Evolutionary conservation across 2,329 filamentous ascomycete genomes (phyloP), one percentile per base, ranked within the genome.

Genomic region (Aureobasidium sp.): DNA sequence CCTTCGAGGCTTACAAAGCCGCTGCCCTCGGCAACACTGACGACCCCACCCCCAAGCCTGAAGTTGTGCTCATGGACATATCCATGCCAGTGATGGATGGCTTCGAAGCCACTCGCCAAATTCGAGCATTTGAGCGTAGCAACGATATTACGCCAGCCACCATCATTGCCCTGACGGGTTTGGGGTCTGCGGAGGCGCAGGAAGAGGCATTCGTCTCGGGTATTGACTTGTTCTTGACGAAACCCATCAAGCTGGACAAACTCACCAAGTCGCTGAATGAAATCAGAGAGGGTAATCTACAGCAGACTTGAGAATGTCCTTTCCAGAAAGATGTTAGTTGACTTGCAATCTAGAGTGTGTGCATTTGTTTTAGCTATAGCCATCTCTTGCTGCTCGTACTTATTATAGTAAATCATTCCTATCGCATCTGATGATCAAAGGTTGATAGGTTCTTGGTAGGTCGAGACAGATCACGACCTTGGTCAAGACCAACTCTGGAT

Each of bases 1-100:
- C 78, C 2, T 72, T 81, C 0, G 68, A 77, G 14, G 69, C 69
- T 37, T 76, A 75, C 48, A 73, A 77, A 22, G 53, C 66, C 66
- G 64, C 64, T 2, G 33, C 67, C 42, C 45, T 60, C 19, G 35
- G 57, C 33, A 24, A 37, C 27, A 24, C 33, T 24, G 14, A 37
- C 11, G 15, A 24, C 2, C 24, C 56, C 3, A 48, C 33, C 3
- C 47, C 47, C 7, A 47, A 54, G 17, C 54, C 44, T 53, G 74
- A 76, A 48, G 74, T 79, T 22, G 75, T 81, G 59, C 64, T 62
- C 31, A 63, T 64, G 49, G 66, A 63, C 33, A 62, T 69, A 6
- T 63, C 57, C n/a, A 70, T 70, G 68, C 68, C 68, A 1, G 60
- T 66, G 12, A 66, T 69, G 66, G 63, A 67, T 39, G 67, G 66